These are phyloP conservation scores for Circinella minor DNA, from an alignment of 371 early-diverging fungal genomes.

Conservation along the genomic window DNA sequence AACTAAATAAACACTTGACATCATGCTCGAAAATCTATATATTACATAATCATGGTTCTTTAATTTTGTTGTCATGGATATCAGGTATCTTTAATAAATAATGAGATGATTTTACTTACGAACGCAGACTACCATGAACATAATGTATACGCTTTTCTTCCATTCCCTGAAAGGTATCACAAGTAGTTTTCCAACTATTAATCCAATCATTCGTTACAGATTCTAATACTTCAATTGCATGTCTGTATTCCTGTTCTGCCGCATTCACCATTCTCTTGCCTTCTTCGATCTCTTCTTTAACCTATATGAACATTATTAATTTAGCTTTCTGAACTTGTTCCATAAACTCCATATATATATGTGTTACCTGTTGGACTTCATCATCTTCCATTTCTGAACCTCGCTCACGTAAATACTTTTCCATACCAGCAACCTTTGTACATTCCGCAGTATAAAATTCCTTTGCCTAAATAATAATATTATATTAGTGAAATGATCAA, in stretches of 20 bases:
- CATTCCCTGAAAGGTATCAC: slow-evolving; percentile 48
- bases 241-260: slow-evolving; percentile 45
- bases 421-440: slow-evolving; percentile 29
- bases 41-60: not conserved
- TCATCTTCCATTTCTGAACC: slow-evolving; percentile 18
- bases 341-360: not conserved
- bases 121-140: slow-evolving; percentile 43
- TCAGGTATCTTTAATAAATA: too few relatives aligned
- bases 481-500: not conserved
- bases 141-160: slow-evolving; percentile 45
- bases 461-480: not conserved
- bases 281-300: slow-evolving; percentile 23
- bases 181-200: slow-evolving; percentile 34
- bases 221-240: slow-evolving; percentile 38
- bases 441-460: slow-evolving; percentile 30
- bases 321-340: not conserved
- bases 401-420: slow-evolving; percentile 25
- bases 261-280: slow-evolving; percentile 21
- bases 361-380: slow-evolving; percentile 18
- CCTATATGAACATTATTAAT: not conserved
- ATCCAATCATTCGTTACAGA: slow-evolving; percentile 39
- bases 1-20: slow-evolving; percentile 47
- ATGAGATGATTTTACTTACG: slow-evolving; percentile 27
- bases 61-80: too few relatives aligned
- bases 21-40: slow-evolving; percentile 47